These are phyloP conservation scores for Croton setiger DNA, from an alignment of 441 rosid species.

Conservation along the genomic window DNA sequence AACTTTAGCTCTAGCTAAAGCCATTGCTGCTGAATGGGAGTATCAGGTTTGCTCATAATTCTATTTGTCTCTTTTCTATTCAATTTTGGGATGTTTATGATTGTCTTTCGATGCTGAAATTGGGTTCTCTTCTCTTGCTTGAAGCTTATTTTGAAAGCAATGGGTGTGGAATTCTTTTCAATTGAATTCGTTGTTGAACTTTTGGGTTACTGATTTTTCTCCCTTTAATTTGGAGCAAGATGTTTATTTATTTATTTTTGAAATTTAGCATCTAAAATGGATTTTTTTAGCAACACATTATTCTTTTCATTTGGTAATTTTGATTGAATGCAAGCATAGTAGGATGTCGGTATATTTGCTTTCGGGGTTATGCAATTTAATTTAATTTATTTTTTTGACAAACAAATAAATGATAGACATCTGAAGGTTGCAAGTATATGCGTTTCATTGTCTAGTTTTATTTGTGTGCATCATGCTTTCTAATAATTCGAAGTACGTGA, in stretches of 20 bases:
- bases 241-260: too few relatives aligned
- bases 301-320: neutral
- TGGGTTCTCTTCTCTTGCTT: conserved; percentile 2
- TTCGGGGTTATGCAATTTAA: neutral
- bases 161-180: neutral
- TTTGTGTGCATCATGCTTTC: neutral
- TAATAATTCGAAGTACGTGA: conserved; percentile 20
- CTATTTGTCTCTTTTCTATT: neutral
- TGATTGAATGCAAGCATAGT: neutral
- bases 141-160: too few relatives aligned
- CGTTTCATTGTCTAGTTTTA: neutral
- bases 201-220: neutral
- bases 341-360: neutral
- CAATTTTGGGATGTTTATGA: conserved; percentile 8
- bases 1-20: conserved; percentile 77
- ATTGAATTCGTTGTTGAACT: neutral
- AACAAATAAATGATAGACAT: neutral
- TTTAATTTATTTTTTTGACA: neutral
- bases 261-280: neutral
- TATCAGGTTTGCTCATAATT: conserved; percentile 58
- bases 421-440: neutral
- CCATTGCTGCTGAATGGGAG: conserved; percentile 95
- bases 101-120: neutral
- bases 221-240: too few relatives aligned
- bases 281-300: neutral